Conservation (phyloP, 208 protist species). For the Acanthamoeba lugdunensis region DNA sequence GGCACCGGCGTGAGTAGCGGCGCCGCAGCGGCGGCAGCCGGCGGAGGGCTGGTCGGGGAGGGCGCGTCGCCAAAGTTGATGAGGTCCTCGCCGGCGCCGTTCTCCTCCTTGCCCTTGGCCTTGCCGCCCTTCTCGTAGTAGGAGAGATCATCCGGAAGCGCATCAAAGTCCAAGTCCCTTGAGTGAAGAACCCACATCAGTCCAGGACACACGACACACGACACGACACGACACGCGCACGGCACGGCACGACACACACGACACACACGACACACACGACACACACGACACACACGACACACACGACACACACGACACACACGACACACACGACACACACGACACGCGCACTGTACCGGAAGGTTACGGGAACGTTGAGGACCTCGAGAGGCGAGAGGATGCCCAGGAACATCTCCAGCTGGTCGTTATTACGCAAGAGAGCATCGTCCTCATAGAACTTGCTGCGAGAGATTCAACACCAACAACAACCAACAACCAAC, state of each 20-base stretch:
- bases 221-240: not conserved
- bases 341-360: too few relatives aligned
- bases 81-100: not conserved
- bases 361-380: slow-evolving; percentile 30
- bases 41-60: not conserved
- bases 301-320: too few relatives aligned
- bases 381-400: slow-evolving; percentile 49
- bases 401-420: slow-evolving; percentile 59
- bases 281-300: too few relatives aligned
- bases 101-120: not conserved
- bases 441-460: slow-evolving; percentile 49
- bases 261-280: too few relatives aligned
- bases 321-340: too few relatives aligned
- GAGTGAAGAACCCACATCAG: not conserved
- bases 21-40: not conserved
- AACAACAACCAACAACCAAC: too few relatives aligned
- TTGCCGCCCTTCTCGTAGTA: slow-evolving; percentile 15
- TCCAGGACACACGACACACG: not conserved
- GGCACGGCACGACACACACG: too few relatives aligned
- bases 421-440: slow-evolving; percentile 33
- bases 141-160: not conserved
- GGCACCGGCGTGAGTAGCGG: not conserved
- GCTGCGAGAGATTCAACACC: not conserved
- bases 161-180: slow-evolving; percentile 63
- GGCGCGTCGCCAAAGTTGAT: slow-evolving; percentile 56